Base-by-base conservation (phyloP, 1,284 basidiomycete species). In the Malassezia brasiliensis region DNA sequence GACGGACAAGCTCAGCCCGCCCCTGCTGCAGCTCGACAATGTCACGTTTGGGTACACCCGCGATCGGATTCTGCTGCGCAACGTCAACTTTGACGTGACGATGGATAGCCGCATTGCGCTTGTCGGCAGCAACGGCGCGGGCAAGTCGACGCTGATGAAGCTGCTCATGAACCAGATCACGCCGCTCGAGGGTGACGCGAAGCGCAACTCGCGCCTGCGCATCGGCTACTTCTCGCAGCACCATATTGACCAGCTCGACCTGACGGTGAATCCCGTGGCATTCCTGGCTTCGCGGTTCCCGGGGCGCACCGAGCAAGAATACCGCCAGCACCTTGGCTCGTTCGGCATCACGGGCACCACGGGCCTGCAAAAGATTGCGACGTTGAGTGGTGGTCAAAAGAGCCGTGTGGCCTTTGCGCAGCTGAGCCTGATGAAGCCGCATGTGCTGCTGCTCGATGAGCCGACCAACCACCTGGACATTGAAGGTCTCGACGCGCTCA, bases 321-420 rank as follows among this genome's bases (percentile, higher is more conserved):
- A 98, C 76, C 83, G 94, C 61, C 78, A 78, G 36, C 93, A 96
- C 78, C 80, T 99, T 14, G 94, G 94, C n/a, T 89, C 90, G 56
- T 98, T 98, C 78, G 93, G 96, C 66, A 94, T 96, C 69, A 96
- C 88, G 59, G 93, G 91, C 52, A 86, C 93, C 81, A 96, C 90
- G 1, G 90, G 90, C 81, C 83, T 93, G n/a, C 86, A 85, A 75
- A 76, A 79, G 75, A 81, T 80, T 50, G 78, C 76, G 0, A 80
- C 79, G 10, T 63, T 80, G 11, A 79, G 78, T 19, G 91, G 90
- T 76, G 94, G 94, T 76, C 94, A 98, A 70, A 98, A 98, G 77
- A 88, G 85, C 58, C 85, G 93, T 69, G 91, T 98, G 7, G 90
- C 93, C 0, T 99, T 99, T 76, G 85, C 93, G 1, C 81, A 86